Evolutionary conservation across 306 rosid genomes (phyloP), one percentile per base, ranked within the genome.

Genomic region (Sicyos edulis): DNA sequence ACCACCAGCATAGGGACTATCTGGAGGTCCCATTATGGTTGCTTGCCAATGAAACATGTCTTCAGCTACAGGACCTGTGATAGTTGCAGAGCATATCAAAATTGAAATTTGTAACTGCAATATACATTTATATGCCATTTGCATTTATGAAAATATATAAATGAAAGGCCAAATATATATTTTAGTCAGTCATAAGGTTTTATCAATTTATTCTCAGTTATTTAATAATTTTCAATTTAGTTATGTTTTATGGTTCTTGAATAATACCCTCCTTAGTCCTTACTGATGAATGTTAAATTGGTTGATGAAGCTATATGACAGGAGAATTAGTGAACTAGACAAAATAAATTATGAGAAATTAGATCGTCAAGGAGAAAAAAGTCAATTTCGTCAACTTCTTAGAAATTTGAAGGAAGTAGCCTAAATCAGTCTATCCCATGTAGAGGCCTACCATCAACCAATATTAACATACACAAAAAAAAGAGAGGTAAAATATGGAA

Each of bases 21-120:
- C 91, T 64, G 91, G 87, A 78, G 91, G 91, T 74, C 91, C 91
- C 87, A 86, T 86, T 72, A 86, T 86, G 62, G 91, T 86, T 80
- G 91, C 91, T 80, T 86, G 91, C 91, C 91, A 86, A 47, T 86
- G 91, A 75, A 86, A 84, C 88, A 86, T 84, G 75, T 86, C 91
- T 66, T 87, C 91, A 10, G 87, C 88, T 72, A 84, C 91, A 62
- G 91, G 91, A 68, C 91, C 91, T 87, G 82, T 71, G 64, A 78
- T 50, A 5, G 56, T 40, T 42, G 77, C 55, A 20, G 75, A 65
- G 10, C 49, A 1, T 19, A 71, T 29, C 51, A 32, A 51, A 7
- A 71, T 17, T 17, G 34, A 54, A 20, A 53, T 26, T 65, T 19
- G 32, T 14, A 19, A 13, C 51, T 17, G 13, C 11, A n/a, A 5